These are phyloP conservation scores for Agrocybe praecox DNA, from an alignment of 768 basidiomycete genomes.

Conservation along the genomic window DNA sequence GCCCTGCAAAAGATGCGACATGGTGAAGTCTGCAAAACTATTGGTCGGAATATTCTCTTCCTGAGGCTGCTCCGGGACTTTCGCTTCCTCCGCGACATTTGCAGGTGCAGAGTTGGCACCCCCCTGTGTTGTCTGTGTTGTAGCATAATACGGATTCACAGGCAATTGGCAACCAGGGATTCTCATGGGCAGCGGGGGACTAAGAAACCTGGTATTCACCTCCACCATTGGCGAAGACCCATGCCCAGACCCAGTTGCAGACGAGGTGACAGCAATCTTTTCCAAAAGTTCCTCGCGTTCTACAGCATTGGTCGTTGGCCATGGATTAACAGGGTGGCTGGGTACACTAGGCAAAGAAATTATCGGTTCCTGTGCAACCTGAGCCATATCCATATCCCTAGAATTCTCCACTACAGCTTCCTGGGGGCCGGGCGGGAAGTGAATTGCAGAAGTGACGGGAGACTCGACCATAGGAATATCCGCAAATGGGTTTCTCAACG, in stretches of 20 bases:
- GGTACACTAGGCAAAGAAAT: slow-evolving; percentile 18
- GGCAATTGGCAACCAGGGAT: neutral
- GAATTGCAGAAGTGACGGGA: neutral
- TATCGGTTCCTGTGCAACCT: neutral
- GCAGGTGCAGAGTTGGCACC: neutral
- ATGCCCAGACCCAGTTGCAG: slow-evolving; percentile 6
- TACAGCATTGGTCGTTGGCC: slow-evolving; percentile 22
- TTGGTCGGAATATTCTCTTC: neutral
- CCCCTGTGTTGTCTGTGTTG: neutral
- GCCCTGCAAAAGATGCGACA: slow-evolving; percentile 12
- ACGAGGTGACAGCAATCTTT: slow-evolving; percentile 20
- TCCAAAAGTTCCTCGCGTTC: slow-evolving; percentile 22
- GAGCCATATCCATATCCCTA: neutral
- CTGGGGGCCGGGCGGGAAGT: too few relatives aligned
- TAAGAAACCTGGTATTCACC: neutral
- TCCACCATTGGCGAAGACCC: neutral
- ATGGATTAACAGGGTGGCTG: slow-evolving; percentile 18
- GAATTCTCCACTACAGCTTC: neutral
- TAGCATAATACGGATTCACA: neutral
- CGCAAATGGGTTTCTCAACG: slow-evolving; percentile 19
- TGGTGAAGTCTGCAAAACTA: slow-evolving; percentile 3
- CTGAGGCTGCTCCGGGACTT: neutral
- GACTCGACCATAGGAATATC: slow-evolving; percentile 15
- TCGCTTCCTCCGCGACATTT: neutral
- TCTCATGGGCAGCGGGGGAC: neutral